Evolutionary conservation across 1,284 basidiomycete species (phyloP), one percentile per base, ranked within the genome.

Genomic region (Caloboletus firmus): DNA sequence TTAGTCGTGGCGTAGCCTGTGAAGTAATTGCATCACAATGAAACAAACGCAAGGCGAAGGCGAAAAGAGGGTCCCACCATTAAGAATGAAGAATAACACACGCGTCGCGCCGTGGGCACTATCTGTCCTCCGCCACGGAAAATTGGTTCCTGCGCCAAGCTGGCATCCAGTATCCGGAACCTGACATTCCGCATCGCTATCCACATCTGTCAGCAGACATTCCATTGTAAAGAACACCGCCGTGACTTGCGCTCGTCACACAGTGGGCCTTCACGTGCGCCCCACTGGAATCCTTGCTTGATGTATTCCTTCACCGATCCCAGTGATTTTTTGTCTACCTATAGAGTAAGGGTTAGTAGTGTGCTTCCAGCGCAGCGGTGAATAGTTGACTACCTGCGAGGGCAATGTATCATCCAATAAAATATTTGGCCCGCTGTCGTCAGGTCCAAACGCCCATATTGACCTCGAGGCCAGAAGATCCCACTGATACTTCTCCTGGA

Each of bases 271-370:
- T 99, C 97, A 43, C 96, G 81, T 46, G 96, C 87, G 53, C 93
- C 97, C 97, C 97, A 99, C 70, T 98, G 97, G 87, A 99, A 99
- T 32, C 97, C 97, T 74, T 99, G 97, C 74, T 94, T 96, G 68
- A 99, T 89, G 62, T 93, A 90, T 64, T 99, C 96, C 72, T 89
- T 95, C 49, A 98, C 92, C 15, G 88, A 87, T 35, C 83, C 85
- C 52, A 99, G 75, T 56, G 94, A 67, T 72, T 95, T 97, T 75
- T 98, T 98, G 76, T 99, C 96, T 45, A 95, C 82, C 87, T 91
- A 58, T 9, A 59, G 44, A 49, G 49, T 22, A 35, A 26, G 43
- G 22, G 18, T 53, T 44, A 53, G 22, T 42, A 45, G 24, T 40
- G 34, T 26, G 22, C 43, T 22, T 20, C 43, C 45, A 20, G 17